Evolutionary conservation across 768 basidiomycete species (phyloP), one percentile per base, ranked within the genome.

Genomic region (Rhodosporidiobolus odoratus): DNA sequence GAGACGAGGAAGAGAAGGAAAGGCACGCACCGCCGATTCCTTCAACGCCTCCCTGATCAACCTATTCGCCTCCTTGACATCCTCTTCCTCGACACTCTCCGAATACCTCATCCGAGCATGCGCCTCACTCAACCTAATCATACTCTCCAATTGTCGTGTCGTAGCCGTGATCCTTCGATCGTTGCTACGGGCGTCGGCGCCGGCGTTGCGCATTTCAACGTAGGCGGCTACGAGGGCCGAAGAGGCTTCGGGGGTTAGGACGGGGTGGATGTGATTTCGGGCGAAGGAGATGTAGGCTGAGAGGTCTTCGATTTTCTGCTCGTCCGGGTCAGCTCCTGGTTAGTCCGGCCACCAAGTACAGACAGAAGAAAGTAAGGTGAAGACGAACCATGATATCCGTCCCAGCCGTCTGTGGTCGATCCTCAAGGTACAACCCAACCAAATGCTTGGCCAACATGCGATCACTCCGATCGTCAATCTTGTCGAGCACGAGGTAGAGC

Each of bases 151-250:
- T 80, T 99, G 95, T 58, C 96, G 86, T 0, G 96, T 98, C 40
- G 96, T 98, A 0, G 96, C 96, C 0, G 96, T 99, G 80, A 99
- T 99, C 19, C 95, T 87, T 78, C 91, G 91, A 80, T 98, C 95
- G 69, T 85, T 86, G 1, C 86, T 85, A 25, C 92, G 87, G 2
- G 92, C 88, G 78, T 98, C 95, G 64, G 88, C 77, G 30, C 95
- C 95, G 76, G 91, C 87, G 77, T 89, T 89, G 60, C 96, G 89
- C 84, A 99, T 90, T 72, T 91, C 89, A 66, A 96, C 93, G 80
- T 99, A 99, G 40, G 89, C 87, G 8, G 83, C 80, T 27, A 97
- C 91, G 64, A 98, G 89, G 72, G 92, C 90, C 27, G 86, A 80
- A 0, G 88, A 86, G 0, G 96, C 96, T 40, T 85, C 88, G 75